These are phyloP conservation scores for Naganishia sp. DNA, from an alignment of 1,284 basidiomycete species.

Conservation along the genomic window DNA sequence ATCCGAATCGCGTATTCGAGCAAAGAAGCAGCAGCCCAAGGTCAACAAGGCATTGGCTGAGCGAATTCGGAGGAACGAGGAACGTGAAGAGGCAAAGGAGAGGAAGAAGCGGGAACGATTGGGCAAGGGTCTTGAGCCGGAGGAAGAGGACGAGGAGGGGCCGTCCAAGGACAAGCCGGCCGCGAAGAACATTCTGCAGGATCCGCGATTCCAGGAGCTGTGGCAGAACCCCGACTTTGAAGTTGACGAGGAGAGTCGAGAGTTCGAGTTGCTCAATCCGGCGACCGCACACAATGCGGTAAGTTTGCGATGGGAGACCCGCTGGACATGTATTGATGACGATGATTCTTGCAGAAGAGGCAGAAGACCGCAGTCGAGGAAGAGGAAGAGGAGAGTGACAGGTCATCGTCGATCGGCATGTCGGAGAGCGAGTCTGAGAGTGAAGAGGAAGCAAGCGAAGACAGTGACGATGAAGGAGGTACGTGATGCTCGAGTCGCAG, in stretches of 20 bases:
- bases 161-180: constrained; percentile 55
- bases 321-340: neutral
- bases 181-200: constrained; percentile 67
- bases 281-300: constrained; percentile 61
- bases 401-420: constrained; percentile 69
- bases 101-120: constrained; percentile 63
- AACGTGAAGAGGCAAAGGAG: constrained; percentile 65
- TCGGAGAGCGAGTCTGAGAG: constrained; percentile 50
- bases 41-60: constrained; percentile 93
- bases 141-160: constrained; percentile 43
- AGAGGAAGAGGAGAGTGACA: constrained; percentile 85
- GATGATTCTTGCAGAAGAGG: constrained; percentile 42
- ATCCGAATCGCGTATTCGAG: constrained; percentile 86
- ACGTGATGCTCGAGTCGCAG: constrained; percentile 47
- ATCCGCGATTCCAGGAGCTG: constrained; percentile 85
- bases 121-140: constrained; percentile 34
- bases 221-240: constrained; percentile 94
- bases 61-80: constrained; percentile 73
- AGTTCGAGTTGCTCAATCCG: constrained; percentile 89
- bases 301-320: constrained; percentile 31
- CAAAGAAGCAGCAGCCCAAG: constrained; percentile 67
- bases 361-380: constrained; percentile 80
- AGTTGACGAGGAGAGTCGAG: constrained; percentile 83
- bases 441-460: constrained; percentile 49
- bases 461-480: constrained; percentile 53